phyloP scores from a whole-genome alignment of 2,329 filamentous ascomycete species.

The Cordyceps farinosa region DNA sequence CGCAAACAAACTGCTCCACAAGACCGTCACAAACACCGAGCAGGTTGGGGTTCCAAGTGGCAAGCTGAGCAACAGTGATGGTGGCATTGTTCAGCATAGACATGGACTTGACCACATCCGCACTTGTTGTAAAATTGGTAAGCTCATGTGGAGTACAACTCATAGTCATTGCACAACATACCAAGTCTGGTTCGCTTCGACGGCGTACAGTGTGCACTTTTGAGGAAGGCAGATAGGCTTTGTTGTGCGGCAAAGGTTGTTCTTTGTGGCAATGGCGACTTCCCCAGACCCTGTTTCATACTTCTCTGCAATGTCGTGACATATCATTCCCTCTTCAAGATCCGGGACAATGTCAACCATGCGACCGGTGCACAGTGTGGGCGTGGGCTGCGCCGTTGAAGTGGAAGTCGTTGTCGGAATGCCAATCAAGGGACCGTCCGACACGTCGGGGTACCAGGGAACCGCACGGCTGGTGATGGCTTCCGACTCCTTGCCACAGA shows the following conservation, averaged over 20 bases:
- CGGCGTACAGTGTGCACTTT: neutral
- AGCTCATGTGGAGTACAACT: too few species aligned
- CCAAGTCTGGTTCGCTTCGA: neutral
- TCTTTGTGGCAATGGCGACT: neutral
- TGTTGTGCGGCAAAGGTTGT: neutral
- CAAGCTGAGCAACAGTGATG: conserved; percentile 3
- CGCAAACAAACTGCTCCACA: conserved; percentile 15
- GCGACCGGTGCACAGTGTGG: neutral
- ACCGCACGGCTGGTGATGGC: too few species aligned
- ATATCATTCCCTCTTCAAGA: neutral
- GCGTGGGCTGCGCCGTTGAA: neutral
- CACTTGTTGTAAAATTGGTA: neutral
- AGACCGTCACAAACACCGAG: conserved; percentile 18
- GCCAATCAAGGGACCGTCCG: neutral
- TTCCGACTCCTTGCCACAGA: neutral
- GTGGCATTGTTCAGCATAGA: conserved; percentile 9
- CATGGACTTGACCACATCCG: neutral
- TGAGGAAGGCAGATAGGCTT: neutral
- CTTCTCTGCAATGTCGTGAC: neutral
- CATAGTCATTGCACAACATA: neutral
- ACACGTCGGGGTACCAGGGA: neutral
- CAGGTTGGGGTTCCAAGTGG: conserved; percentile 18
- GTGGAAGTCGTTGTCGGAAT: neutral
- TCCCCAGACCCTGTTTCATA: neutral
- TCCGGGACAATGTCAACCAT: neutral